phyloP scores from a whole-genome alignment of 805 yeast species.

The Hanseniaspora pseudoguilliermondii region DNA sequence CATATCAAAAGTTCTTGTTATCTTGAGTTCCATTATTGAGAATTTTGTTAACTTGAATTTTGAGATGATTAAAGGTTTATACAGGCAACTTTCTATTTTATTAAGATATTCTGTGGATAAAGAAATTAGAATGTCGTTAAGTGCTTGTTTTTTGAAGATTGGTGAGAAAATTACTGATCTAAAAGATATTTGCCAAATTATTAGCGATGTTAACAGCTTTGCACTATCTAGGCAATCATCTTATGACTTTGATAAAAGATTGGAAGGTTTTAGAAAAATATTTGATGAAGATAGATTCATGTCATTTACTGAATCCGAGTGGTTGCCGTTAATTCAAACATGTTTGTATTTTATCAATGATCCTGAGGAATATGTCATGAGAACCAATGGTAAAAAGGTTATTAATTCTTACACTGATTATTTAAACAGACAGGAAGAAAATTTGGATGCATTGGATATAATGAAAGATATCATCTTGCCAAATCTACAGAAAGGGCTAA shows the following conservation, averaged over 20 bases:
- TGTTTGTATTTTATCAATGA: slow-evolving; percentile 62
- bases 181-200: slow-evolving; percentile 36
- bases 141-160: slow-evolving; percentile 46
- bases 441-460: slow-evolving; percentile 25
- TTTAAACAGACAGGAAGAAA: slow-evolving; percentile 21
- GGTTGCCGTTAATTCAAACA: slow-evolving; percentile 68
- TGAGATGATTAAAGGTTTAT: slow-evolving; percentile 40
- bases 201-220: slow-evolving; percentile 58
- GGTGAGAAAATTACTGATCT: slow-evolving; percentile 39
- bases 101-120: slow-evolving; percentile 47
- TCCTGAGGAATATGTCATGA: slow-evolving; percentile 62
- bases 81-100: slow-evolving; percentile 41
- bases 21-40: slow-evolving; percentile 43
- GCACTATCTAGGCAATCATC: slow-evolving; percentile 51
- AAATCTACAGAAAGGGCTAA: slow-evolving; percentile 50
- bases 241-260: slow-evolving; percentile 65
- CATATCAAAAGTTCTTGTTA: slow-evolving; percentile 43
- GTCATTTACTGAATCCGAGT: slow-evolving; percentile 40
- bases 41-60: slow-evolving; percentile 23
- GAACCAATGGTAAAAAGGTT: slow-evolving; percentile 61
- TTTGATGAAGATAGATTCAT: slow-evolving; percentile 46
- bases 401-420: slow-evolving; percentile 56
- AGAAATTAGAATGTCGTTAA: slow-evolving; percentile 48
- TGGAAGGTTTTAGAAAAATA: slow-evolving; percentile 45
- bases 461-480: slow-evolving; percentile 52